Evolutionary conservation across 2,329 filamentous ascomycete genomes (phyloP).

Genomic region (Ceratocystis eucalypticola): DNA sequence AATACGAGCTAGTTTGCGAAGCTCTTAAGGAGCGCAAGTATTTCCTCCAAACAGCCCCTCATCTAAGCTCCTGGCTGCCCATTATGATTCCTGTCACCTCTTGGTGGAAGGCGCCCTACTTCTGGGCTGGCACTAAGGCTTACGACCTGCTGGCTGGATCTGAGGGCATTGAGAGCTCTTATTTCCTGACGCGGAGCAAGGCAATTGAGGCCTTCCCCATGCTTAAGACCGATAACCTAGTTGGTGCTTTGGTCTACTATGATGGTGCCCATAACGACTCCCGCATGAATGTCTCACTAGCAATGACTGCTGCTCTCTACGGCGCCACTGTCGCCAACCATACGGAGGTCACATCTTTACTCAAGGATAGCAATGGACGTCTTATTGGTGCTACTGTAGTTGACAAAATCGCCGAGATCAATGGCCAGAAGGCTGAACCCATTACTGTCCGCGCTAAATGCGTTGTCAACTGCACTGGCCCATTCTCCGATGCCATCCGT

Average conservation of each 20-base stretch:
- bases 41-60: conserved; percentile 60
- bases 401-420: conserved; percentile 52
- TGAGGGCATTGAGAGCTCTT: conserved; percentile 78
- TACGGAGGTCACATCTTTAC: conserved; percentile 61
- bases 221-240: conserved; percentile 64
- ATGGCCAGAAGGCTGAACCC: conserved; percentile 45
- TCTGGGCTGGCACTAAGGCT: conserved; percentile 64
- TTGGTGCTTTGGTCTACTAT: conserved; percentile 79
- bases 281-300: conserved; percentile 79
- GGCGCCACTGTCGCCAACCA: conserved; percentile 74
- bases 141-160: conserved; percentile 77
- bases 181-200: conserved; percentile 77
- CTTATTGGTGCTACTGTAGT: conserved; percentile 61
- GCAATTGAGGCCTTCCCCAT: conserved; percentile 79
- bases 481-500: conserved; percentile 73
- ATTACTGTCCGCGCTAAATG: conserved; percentile 66
- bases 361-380: conserved; percentile 59
- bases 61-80: conserved; percentile 59
- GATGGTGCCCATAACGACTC: conserved; percentile 88
- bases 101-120: conserved; percentile 68
- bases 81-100: conserved; percentile 64
- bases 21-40: conserved; percentile 62
- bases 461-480: conserved; percentile 78
- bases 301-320: conserved; percentile 79
- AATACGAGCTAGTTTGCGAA: conserved; percentile 58